Evolutionary conservation across 2,329 filamentous ascomycete genomes (phyloP).

Genomic region (Phaeosphaeriaceae sp.): DNA sequence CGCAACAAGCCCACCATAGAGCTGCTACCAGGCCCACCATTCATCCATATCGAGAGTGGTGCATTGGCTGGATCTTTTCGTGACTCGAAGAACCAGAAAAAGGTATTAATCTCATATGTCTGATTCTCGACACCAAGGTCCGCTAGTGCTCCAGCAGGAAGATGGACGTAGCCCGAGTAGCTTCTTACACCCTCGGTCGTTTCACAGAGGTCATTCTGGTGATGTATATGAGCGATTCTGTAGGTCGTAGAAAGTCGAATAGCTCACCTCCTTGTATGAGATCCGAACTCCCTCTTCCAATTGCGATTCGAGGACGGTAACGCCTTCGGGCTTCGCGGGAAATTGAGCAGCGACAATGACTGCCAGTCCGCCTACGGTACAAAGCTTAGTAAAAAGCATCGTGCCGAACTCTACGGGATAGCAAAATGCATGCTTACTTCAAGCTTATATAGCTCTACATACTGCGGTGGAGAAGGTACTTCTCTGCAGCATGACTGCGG

Average conservation of each 20-base stretch:
- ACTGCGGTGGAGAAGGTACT: neutral
- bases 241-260: neutral
- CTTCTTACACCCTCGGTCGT: conserved; percentile 62
- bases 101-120: conserved; percentile 59
- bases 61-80: conserved; percentile 63
- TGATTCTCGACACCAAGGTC: conserved; percentile 48
- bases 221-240: neutral
- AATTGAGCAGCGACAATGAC: conserved; percentile 42
- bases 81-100: conserved; percentile 71
- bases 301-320: conserved; percentile 49
- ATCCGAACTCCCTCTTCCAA: conserved; percentile 51
- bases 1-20: conserved; percentile 41
- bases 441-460: neutral
- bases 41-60: conserved; percentile 66
- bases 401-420: neutral
- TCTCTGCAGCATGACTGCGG: conserved; percentile 1
- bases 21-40: conserved; percentile 64
- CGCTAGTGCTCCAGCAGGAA: conserved; percentile 56
- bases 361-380: conserved; percentile 21
- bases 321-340: conserved; percentile 47
- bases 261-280: conserved; percentile 53
- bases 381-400: conserved; percentile 15
- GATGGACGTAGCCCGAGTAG: conserved; percentile 67
- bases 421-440: neutral
- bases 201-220: conserved; percentile 59